Percentiles rank a stretch among this genome's conserved stretches.
These are phyloP conservation scores for Lathyrus sativus DNA, from an alignment of 306 rosid species.

Conservation along the genomic window DNA sequence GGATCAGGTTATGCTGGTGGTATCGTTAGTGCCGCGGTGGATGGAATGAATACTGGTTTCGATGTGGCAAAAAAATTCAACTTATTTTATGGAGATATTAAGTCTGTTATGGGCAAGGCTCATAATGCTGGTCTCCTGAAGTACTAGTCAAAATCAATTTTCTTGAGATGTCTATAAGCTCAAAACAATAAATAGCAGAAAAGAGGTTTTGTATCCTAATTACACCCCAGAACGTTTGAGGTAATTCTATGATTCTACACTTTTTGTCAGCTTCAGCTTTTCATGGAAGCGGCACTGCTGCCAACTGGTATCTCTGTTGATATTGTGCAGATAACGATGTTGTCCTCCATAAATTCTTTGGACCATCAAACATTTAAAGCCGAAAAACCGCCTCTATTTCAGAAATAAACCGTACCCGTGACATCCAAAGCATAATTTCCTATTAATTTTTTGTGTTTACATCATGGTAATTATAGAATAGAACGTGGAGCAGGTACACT, in stretches of 20 bases:
- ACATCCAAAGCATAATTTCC: too few relatives aligned
- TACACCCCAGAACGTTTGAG: constrained; percentile 19
- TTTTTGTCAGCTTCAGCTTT: not conserved
- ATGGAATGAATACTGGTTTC: constrained; percentile 90
- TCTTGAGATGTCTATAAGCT: constrained; percentile 10
- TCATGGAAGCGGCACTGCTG: constrained; percentile 11
- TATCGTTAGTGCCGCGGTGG: constrained; percentile 92
- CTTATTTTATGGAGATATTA: constrained; percentile 62
- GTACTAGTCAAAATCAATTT: constrained; percentile 54
- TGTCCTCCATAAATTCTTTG: too few relatives aligned
- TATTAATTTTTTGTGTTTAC: too few relatives aligned
- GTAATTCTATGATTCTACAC: constrained; percentile 19
- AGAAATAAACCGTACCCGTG: too few relatives aligned
- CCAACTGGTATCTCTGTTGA: constrained; percentile 7
- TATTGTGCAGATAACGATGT: constrained; percentile 28
- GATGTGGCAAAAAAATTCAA: constrained; percentile 67
- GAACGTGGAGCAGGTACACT: too few relatives aligned
- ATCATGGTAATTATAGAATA: too few relatives aligned
- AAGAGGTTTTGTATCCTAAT: constrained; percentile 25
- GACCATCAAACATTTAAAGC: too few relatives aligned
- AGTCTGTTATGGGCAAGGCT: constrained; percentile 74
- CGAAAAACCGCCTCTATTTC: too few relatives aligned
- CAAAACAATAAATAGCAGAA: constrained; percentile 9
- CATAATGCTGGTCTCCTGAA: constrained; percentile 62
- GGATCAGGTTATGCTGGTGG: constrained; percentile 99